Evolutionary conservation across 1,139 yeast species (phyloP), one percentile per base, ranked within the genome.

Genomic region (Yamadazyma membranifaciens): DNA sequence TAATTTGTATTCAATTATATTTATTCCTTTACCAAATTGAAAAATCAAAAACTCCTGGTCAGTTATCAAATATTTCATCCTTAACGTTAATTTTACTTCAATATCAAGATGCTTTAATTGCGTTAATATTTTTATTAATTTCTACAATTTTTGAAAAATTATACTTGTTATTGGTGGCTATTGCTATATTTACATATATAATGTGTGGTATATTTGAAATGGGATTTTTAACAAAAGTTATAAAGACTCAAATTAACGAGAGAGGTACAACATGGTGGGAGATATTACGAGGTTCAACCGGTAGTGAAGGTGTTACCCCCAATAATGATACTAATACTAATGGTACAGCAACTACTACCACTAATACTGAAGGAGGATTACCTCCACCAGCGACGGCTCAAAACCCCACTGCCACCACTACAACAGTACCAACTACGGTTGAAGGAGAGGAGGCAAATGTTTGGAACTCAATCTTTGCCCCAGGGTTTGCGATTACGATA

Each of bases 171-270:
- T 68, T 84, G 40, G 80, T 85, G 20, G 79, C 88, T 22, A 75
- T 86, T 45, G 81, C 94, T 2, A 81, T 88, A 43, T 59, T 85
- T 9, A 74, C 87, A 1, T 81, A 86, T 50, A 77, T 85, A 3
- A 67, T 87, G 51, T 82, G 91, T 30, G 79, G 85, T 11, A 71
- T 87, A 14, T 87, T 88, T 65, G 96, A 87, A 52, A 73, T 85
- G 65, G 74, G 92, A 43, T 87, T 84, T 59, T 71, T 87, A 70
- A 78, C 83, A 27, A 70, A 79, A 40, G 83, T 89, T 1, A 78
- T 79, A 50, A 73, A 82, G 12, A 78, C 88, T 0, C 98, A 91
- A 58, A 67, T 78, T 10, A 84, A 85, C 51, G 97, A 91, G 56
- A 62, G 81, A 46, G 78, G 78, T 2, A 73, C 84, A 4, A 75